Evolutionary conservation across 192 early-diverging fungal genomes (phyloP).

Genomic region (Dissophora globulifera): DNA sequence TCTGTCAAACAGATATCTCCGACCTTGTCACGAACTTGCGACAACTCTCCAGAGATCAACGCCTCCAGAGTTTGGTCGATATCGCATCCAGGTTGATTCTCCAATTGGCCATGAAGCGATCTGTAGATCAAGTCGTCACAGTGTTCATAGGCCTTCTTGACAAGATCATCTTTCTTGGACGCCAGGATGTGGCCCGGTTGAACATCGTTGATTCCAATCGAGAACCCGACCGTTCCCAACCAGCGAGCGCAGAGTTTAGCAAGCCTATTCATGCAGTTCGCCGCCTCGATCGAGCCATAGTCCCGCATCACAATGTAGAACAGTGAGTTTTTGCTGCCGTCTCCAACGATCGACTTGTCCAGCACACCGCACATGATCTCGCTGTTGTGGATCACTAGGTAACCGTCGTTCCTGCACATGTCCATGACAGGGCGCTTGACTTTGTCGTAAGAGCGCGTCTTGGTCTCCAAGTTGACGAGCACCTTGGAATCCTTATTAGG

Average conservation of each 20-base stretch:
- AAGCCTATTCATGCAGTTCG: conserved; percentile 93
- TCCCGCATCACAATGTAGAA: conserved; percentile 95
- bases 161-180: conserved; percentile 80
- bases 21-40: conserved; percentile 89
- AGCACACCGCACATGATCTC: conserved; percentile 94
- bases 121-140: conserved; percentile 86
- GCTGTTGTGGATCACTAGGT: conserved; percentile 90
- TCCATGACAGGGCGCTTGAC: conserved; percentile 68
- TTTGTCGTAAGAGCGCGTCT: conserved; percentile 79
- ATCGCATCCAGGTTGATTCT: conserved; percentile 87
- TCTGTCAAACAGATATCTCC: conserved; percentile 93
- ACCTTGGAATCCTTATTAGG: conserved; percentile 79
- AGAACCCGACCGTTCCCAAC: conserved; percentile 89
- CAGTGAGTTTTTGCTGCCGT: conserved; percentile 93
- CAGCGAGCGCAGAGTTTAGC: conserved; percentile 94
- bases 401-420: conserved; percentile 92
- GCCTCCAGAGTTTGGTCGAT: conserved; percentile 90
- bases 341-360: conserved; percentile 97
- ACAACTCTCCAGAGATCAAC: conserved; percentile 87
- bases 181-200: conserved; percentile 83
- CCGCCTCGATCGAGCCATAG: conserved; percentile 86
- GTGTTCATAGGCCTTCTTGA: conserved; percentile 82
- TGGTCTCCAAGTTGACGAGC: conserved; percentile 90
- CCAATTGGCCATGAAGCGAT: conserved; percentile 76
- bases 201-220: conserved; percentile 98